Percentiles rank a stretch among this genome's conserved stretches.
These are phyloP conservation scores for Teratosphaeria destructans DNA, from an alignment of 2,329 filamentous ascomycete genomes.

Conservation along the genomic window DNA sequence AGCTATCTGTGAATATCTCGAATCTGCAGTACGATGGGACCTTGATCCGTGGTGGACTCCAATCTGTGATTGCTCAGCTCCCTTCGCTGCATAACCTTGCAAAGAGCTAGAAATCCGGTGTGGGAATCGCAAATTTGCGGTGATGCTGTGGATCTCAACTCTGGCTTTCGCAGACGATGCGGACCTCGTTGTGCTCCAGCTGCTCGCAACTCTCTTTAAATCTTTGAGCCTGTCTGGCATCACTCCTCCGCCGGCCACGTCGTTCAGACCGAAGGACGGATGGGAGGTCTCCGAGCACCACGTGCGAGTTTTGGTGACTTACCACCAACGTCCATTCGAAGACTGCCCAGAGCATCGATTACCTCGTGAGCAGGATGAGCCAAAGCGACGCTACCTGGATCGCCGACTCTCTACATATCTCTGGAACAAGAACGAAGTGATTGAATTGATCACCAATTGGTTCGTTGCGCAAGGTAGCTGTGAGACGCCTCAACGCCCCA, in stretches of 20 bases:
- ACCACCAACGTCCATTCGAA: neutral
- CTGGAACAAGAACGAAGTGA: neutral
- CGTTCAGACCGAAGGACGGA: slow-evolving; percentile 11
- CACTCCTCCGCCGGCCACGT: slow-evolving; percentile 27
- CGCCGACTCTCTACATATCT: neutral
- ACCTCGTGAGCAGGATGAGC: neutral
- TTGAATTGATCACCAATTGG: slow-evolving; percentile 5
- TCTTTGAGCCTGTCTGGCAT: slow-evolving; percentile 25
- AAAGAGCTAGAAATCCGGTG: slow-evolving; percentile 1
- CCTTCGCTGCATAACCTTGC: slow-evolving; percentile 1
- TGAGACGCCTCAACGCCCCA: neutral
- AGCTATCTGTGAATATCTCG: neutral
- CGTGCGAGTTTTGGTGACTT: neutral
- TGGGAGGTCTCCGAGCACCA: no score
- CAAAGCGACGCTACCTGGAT: neutral
- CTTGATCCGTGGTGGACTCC: neutral
- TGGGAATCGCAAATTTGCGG: slow-evolving; percentile 2
- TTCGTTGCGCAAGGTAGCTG: slow-evolving; percentile 1
- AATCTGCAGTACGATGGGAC: neutral
- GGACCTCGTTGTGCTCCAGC: slow-evolving; percentile 33
- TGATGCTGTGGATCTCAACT: slow-evolving; percentile 22
- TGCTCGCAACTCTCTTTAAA: slow-evolving; percentile 31
- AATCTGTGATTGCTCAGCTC: neutral
- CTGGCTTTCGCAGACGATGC: slow-evolving; percentile 33
- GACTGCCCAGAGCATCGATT: neutral